These are phyloP conservation scores for Bacterosira constricta DNA, from an alignment of 108 stramenopile genomes.

Conservation along the genomic window DNA sequence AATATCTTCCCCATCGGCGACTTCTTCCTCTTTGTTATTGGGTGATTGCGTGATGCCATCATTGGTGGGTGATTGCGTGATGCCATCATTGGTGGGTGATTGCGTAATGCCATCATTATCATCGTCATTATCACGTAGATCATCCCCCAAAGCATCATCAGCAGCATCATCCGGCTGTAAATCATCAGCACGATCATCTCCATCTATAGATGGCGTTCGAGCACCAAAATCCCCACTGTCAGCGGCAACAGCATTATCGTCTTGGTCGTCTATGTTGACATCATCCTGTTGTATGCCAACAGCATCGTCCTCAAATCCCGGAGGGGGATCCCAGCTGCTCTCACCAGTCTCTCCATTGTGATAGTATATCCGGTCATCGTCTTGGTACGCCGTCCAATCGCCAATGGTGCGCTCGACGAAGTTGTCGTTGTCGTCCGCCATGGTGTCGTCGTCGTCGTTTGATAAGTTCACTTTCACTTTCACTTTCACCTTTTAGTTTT, in stretches of 20 bases:
- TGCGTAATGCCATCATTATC: neutral
- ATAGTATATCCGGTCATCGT: slow-evolving; percentile 33
- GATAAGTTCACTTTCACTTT: no score
- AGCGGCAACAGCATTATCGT: neutral
- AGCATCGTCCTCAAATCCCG: slow-evolving; percentile 20
- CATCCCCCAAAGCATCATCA: neutral
- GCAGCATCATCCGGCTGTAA: neutral
- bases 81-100: neutral
- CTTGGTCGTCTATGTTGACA: neutral
- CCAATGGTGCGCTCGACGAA: slow-evolving; percentile 20
- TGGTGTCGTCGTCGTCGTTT: neutral
- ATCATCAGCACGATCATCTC: neutral
- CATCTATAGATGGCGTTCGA: neutral
- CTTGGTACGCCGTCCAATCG: slow-evolving; percentile 43
- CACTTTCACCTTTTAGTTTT: no score
- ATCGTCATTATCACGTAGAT: neutral
- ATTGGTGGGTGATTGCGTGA: neutral
- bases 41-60: neutral
- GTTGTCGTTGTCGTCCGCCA: neutral
- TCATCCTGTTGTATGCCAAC: neutral
- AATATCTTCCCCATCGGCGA: slow-evolving; percentile 32
- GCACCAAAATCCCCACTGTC: neutral
- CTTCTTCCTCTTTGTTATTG: slow-evolving; percentile 4
- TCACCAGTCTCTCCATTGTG: slow-evolving; percentile 39
- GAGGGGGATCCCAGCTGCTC: slow-evolving; percentile 41